Conservation (phyloP, 257 asterid species). For the Paulownia fortunei region DNA sequence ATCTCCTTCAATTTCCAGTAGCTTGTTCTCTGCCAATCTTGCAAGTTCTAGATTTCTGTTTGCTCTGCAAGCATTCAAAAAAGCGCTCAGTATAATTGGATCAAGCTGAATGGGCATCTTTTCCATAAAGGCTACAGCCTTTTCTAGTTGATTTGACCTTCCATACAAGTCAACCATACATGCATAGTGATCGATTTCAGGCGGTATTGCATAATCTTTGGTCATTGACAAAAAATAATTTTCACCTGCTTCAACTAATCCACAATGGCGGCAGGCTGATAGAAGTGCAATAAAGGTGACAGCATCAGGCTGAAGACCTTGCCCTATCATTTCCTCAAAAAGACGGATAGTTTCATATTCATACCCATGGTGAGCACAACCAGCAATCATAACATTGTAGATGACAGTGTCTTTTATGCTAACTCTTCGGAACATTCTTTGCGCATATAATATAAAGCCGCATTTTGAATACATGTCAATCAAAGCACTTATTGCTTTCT, state of each 20-base stretch:
- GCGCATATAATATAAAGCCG: constrained; percentile 64
- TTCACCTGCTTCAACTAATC: constrained; percentile 72
- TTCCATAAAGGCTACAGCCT: constrained; percentile 67
- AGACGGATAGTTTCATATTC: constrained; percentile 61
- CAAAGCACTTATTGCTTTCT: constrained; percentile 60
- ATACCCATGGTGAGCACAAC: constrained; percentile 84
- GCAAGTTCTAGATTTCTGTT: constrained; percentile 70
- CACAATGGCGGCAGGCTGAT: constrained; percentile 88
- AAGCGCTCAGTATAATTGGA: constrained; percentile 66
- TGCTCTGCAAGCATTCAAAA: constrained; percentile 76
- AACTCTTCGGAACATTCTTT: constrained; percentile 50
- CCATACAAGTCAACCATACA: constrained; percentile 96
- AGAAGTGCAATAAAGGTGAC: constrained; percentile 81
- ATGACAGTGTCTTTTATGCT: constrained; percentile 53
- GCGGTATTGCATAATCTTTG: constrained; percentile 56
- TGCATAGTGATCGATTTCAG: constrained; percentile 86
- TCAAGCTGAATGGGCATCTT: constrained; percentile 70
- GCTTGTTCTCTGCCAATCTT: constrained; percentile 61
- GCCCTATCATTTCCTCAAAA: constrained; percentile 60
- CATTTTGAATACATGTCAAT: constrained; percentile 91
- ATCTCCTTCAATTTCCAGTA: constrained; percentile 59
- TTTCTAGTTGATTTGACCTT: constrained; percentile 74
- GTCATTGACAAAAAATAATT: constrained; percentile 71
- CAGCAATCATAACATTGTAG: constrained; percentile 85
- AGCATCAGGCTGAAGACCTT: constrained; percentile 66